Base-by-base conservation (phyloP, 768 basidiomycete species). In the Rhodotorula toruloides region DNA sequence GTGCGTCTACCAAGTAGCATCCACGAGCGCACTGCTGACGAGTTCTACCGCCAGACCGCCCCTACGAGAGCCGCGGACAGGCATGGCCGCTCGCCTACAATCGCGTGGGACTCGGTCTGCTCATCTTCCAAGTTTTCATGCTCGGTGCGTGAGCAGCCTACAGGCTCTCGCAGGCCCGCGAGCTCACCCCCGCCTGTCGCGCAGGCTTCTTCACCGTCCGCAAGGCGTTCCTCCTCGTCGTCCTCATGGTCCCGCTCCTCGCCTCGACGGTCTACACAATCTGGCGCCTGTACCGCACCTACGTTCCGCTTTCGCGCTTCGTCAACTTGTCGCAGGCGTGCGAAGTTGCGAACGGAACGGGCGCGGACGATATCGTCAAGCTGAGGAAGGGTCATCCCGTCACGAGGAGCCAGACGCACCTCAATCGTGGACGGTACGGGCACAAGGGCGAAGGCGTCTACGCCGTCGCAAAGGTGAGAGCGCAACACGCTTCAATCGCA, bases 121-220 rank as follows among this genome's bases (percentile, higher is more conserved):
- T 94, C 76, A 89, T 94, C 59, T 98, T 93, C 82, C 85, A 93
- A 61, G 76, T 92, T 50, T 96, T 98, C 82, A 98, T 98, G 96
- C 63, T 72, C 32, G 67, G 66, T 67, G 1, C 34, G 58, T 29
- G n/a, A n/a, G n/a, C n/a, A n/a, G n/a, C n/a, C n/a, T n/a, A n/a
- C n/a, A n/a, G n/a, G n/a, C n/a, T n/a, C 34, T 9, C 27, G 42
- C 13, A 46, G 12, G 6, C 22, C 4, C 16, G 14, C 46, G 25
- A 13, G 32, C 39, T 31, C 37, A 6, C 6, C 2, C 16, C 2
- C 53, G 4, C 37, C 1, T 4, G 27, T 8, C 25, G 12, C 31
- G 90, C 87, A 50, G 93, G 93, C 53, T 88, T 96, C 71, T 97
- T 99, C 81, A 86, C 87, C 40, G 83, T 82, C 68, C 86, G 79